Conservation (phyloP, 306 rosid genomes). For the Parietaria judaica region DNA sequence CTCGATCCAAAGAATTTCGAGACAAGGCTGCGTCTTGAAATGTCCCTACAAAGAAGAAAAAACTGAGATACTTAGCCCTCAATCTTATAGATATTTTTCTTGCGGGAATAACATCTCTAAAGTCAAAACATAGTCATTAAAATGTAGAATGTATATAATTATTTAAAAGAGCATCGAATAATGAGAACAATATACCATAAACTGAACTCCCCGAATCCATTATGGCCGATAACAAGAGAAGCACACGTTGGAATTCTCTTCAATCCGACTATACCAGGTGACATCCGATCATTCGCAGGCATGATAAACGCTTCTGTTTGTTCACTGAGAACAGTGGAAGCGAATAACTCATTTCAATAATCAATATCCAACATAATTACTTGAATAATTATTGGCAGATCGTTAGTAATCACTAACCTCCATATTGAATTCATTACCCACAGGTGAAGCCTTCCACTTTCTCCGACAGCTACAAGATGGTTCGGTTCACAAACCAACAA, state of each 20-base stretch:
- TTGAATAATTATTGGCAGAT: neutral
- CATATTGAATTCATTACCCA: constrained; percentile 87
- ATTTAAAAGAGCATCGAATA: neutral
- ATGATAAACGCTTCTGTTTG: constrained; percentile 33
- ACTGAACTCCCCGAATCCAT: constrained; percentile 64
- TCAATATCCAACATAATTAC: neutral
- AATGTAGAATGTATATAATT: neutral
- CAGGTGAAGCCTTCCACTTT: constrained; percentile 72
- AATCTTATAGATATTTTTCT: neutral
- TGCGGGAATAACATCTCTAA: neutral
- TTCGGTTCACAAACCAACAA: constrained; percentile 70
- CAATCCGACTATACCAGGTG: constrained; percentile 73
- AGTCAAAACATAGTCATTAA: neutral
- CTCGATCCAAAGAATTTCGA: constrained; percentile 51
- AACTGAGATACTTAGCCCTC: neutral
- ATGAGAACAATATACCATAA: constrained; percentile 51
- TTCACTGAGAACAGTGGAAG: constrained; percentile 46
- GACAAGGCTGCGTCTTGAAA: constrained; percentile 41
- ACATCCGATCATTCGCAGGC: constrained; percentile 42
- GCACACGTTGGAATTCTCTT: constrained; percentile 60
- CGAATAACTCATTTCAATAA: constrained; percentile 16
- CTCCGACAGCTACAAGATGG: constrained; percentile 67
- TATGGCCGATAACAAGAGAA: constrained; percentile 57
- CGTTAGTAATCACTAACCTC: constrained; percentile 39
- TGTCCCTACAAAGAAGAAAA: constrained; percentile 53